Base-by-base conservation (phyloP, 2,329 filamentous ascomycete genomes). In the Simplicillium sp. region DNA sequence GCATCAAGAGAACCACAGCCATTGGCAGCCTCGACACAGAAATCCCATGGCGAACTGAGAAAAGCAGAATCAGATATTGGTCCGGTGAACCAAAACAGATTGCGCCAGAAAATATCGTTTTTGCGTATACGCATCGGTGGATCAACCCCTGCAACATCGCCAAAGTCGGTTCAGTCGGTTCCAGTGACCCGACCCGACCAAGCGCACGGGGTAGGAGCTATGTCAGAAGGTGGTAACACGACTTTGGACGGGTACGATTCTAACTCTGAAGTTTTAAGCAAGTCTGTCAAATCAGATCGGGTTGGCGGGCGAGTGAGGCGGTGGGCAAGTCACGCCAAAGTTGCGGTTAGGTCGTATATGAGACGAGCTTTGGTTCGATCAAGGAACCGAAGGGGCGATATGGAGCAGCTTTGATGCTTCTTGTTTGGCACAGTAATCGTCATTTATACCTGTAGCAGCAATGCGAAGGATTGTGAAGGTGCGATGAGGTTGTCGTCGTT, bases 271-370 rank as follows among this genome's bases (percentile, higher is more conserved):
- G 3, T 33, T 17, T 12, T 44, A 37, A 40, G 25, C 43, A 18
- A 28, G 29, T 47, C 47, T 14, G 36, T 33, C 13, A 49, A 38
- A 36, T 42, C 50, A 18, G 51, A 47, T 34, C 52, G 48, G 39
- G 47, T 46, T 38, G 50, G 45, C 11, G 49, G 49, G 6, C 52
- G 56, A 25, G 49, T 65, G 28, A 56, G 50, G 42, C 52, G 51
- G 31, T 65, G 61, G 61, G 58, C 58, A 16, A 51, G 45, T 38
- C 54, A 55, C 36, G 59, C 57, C 17, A 62, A 52, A 36, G 50
- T 50, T 32, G 54, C 51, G 28, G 52, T 64, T 28, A 57, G 54
- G 14, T 53, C 49, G 17, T 61, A 56, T 38, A 47, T 64, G 38
- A 56, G 50, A 40, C 55, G 49, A 33, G 58, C 54, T 25, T 49